Base-by-base conservation (phyloP, 148 eudicot species). In the Chenopodium album region DNA sequence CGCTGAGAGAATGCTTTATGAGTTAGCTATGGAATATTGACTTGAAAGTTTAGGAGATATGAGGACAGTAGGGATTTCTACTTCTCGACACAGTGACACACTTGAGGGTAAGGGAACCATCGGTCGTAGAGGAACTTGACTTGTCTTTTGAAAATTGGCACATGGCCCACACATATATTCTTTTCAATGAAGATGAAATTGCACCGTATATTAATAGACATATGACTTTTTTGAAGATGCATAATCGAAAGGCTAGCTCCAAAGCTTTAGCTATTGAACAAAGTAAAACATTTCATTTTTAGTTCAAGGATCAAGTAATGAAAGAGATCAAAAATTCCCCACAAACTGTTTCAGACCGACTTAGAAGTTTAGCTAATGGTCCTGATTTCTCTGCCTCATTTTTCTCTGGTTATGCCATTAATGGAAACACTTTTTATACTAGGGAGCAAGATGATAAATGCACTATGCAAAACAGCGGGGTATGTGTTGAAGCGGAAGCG, bases 111-210 rank as follows among this genome's bases (percentile, higher is more conserved):
- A 73, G 28, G 76, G 62, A 22, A 73, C 32, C 8, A 23, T 48
- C 48, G 76, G 62, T 14, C 46, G 23, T 56, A 56, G 6, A 14
- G n/a, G 37, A 52, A 26, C 44, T 52, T 75, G 78, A 75, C 78
- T 2, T 75, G 62, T 75, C 64, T 75, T 16, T 1, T 75, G 66
- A 54, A 1, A 52, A 54, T 4, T 75, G 78, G 78, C 78, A 52
- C 17, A 52, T 28, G 66, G 66, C 78, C 31, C 66, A 75, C 47
- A 75, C 66, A 28, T 75, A 75, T 56, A 17, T 75, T 56, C 65
- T 75, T 3, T 52, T 52, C 22, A 54, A 75, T 75, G 78, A 75
- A 26, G 77, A 75, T 50, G 64, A 75, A 75, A 64, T 75, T 50
- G 44, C 20, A 54, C 65, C 77, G 4, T 75, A 75, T 75, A 17